These are phyloP conservation scores for Aspergillus unguis DNA, from an alignment of 2,329 filamentous ascomycete genomes.

Conservation along the genomic window DNA sequence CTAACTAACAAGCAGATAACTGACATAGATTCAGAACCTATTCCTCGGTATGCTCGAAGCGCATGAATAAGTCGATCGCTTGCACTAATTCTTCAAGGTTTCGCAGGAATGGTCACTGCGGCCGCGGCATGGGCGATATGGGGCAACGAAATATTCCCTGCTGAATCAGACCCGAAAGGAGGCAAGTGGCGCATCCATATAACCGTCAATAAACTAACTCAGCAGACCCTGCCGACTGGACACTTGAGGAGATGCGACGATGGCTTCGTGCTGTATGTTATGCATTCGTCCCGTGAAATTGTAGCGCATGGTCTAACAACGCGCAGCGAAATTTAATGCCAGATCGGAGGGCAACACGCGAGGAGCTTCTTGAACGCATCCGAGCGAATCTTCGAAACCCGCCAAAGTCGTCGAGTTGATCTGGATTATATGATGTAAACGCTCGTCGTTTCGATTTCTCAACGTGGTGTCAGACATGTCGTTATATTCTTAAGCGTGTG, in stretches of 20 bases:
- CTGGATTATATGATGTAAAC: neutral
- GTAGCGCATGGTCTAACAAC: neutral
- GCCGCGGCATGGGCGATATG: slow-evolving; percentile 81
- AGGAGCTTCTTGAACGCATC: slow-evolving; percentile 65
- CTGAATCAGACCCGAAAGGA: slow-evolving; percentile 71
- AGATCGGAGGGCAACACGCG: slow-evolving; percentile 55
- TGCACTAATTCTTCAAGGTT: slow-evolving; percentile 54
- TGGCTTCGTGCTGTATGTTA: slow-evolving; percentile 75
- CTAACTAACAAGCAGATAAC: slow-evolving; percentile 3
- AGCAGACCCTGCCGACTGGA: slow-evolving; percentile 68
- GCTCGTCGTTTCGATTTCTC: neutral
- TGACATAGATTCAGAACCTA: slow-evolving; percentile 54
- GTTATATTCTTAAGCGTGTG: neutral
- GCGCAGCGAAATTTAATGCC: slow-evolving; percentile 62
- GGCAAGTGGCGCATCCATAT: slow-evolving; percentile 42
- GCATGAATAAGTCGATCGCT: neutral
- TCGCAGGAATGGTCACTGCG: slow-evolving; percentile 76
- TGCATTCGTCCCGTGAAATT: neutral
- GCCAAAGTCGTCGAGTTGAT: slow-evolving; percentile 18
- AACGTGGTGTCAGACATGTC: too few species aligned
- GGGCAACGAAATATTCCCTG: slow-evolving; percentile 80
- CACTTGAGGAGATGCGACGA: slow-evolving; percentile 69
- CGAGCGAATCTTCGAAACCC: slow-evolving; percentile 62
- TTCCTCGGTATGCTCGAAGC: slow-evolving; percentile 58
- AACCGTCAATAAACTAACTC: slow-evolving; percentile 10